A percentile compares a stretch with the other conserved stretches of the same genome.
Conservation (phyloP, 768 basidiomycete genomes). For the Pleurotus tuber-regium region DNA sequence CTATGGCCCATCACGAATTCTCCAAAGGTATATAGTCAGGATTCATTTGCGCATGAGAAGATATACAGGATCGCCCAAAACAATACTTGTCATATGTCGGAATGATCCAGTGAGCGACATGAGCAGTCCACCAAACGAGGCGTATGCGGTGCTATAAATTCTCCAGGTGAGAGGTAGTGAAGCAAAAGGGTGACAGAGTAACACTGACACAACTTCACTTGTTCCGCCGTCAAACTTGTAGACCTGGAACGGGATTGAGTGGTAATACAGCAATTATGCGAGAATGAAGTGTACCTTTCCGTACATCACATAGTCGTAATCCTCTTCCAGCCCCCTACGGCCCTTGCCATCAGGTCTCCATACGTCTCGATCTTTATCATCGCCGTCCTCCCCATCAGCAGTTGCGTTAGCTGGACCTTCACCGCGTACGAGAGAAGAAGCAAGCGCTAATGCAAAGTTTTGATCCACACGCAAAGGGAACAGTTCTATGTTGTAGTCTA, state of each 20-base stretch:
- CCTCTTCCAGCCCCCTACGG: constrained; percentile 80
- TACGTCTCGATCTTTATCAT: constrained; percentile 74
- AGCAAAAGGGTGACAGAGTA: neutral
- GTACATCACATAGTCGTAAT: constrained; percentile 99
- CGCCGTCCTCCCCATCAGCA: constrained; percentile 47
- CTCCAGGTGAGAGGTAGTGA: constrained; percentile 12
- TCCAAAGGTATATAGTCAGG: neutral
- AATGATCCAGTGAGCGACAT: constrained; percentile 92
- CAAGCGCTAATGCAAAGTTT: constrained; percentile 81
- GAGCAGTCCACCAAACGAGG: constrained; percentile 93
- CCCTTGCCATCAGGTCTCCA: constrained; percentile 89
- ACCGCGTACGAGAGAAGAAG: constrained; percentile 70
- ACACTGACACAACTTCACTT: constrained; percentile 78
- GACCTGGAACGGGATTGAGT: constrained; percentile 48
- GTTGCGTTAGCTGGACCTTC: constrained; percentile 34
- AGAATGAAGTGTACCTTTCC: constrained; percentile 68
- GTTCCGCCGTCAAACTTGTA: constrained; percentile 94
- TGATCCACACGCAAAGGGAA: constrained; percentile 70
- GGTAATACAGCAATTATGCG: neutral
- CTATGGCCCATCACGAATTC: too few relatives aligned
- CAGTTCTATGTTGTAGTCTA: constrained; percentile 94
- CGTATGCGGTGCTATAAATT: constrained; percentile 79
- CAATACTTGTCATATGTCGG: constrained; percentile 88
- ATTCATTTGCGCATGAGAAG: constrained; percentile 77
- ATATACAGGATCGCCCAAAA: constrained; percentile 92